These are phyloP conservation scores for Pyrrhoderma lamaoense DNA, from an alignment of 1,284 basidiomycete genomes.

Conservation along the genomic window DNA sequence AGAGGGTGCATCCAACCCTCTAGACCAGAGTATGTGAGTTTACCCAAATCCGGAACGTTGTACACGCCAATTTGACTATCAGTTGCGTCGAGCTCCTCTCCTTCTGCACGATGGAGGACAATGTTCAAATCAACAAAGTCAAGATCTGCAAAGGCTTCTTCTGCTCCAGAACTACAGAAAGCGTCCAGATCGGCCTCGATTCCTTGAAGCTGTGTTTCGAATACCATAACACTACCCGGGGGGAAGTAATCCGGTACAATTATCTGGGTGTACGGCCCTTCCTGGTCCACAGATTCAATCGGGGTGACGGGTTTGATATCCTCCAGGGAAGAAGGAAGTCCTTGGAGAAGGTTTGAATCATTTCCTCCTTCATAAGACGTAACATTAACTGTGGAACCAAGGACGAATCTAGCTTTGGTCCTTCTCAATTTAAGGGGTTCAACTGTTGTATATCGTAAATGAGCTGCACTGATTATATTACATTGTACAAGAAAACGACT, in stretches of 20 bases:
- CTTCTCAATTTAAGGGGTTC: conserved; percentile 76
- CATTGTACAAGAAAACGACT: conserved; percentile 28
- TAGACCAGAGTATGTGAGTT: conserved; percentile 81
- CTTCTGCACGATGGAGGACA: conserved; percentile 75
- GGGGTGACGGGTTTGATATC: conserved; percentile 50
- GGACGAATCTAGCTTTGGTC: conserved; percentile 72
- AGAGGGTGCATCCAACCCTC: conserved; percentile 95
- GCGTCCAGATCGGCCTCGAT: conserved; percentile 60
- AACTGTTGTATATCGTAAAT: conserved; percentile 38
- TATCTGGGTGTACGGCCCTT: conserved; percentile 73
- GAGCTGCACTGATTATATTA: background rate
- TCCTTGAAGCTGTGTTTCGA: conserved; percentile 74
- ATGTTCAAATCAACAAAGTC: conserved; percentile 85
- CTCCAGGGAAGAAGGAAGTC: conserved; percentile 67
- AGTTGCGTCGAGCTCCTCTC: conserved; percentile 86
- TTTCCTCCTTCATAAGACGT: conserved; percentile 47
- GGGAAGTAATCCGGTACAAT: conserved; percentile 81
- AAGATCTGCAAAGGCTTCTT: conserved; percentile 68
- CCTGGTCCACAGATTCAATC: conserved; percentile 51
- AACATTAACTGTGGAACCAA: conserved; percentile 71
- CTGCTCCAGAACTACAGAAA: conserved; percentile 61
- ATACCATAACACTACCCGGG: conserved; percentile 87
- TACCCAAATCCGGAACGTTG: conserved; percentile 65
- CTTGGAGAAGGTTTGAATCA: conserved; percentile 57
- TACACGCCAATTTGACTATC: conserved; percentile 68